Evolutionary conservation across 2,329 filamentous ascomycete species (phyloP), one percentile per base, ranked within the genome.

Genomic region (Diaporthe eres): DNA sequence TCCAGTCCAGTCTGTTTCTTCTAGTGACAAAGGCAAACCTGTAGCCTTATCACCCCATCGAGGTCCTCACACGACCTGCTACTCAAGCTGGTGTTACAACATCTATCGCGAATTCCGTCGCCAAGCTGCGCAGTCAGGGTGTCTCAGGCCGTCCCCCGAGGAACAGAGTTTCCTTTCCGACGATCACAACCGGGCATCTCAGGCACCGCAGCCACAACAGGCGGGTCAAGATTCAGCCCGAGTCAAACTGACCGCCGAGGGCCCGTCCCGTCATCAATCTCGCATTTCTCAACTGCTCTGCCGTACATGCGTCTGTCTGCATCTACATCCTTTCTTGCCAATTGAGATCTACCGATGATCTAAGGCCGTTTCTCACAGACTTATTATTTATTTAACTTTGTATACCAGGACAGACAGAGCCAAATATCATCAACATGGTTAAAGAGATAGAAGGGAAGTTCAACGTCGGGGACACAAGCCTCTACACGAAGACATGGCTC

Each of bases 401-500:
- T 37, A 68, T 13, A 72, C 25, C 15, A 25, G 19, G 19, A 37
- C 44, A 34, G 42, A 37, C 44, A 49, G 42, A 37, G 3, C 25
- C 34, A 10, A 4, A 44, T 17, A 6, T 13, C 37, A 19, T 72
- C 77, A 82, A 77, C 1, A 87, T 87, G 85, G 84, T 85, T 15
- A 78, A 82, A 44, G 84, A 85, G 76, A 82, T 82, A n/a, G 90
- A 92, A 79, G 88, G 89, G 71, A 86, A 85, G 9, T 89, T 91
- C 76, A 81, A 85, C 42, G 79, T 87, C 49, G 86, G 84, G 57
- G 85, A 84, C 74, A 81, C 82, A 63, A 86, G 82, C 81, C 86
- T 91, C 37, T 90, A 89, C 83, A 88, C 88, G 76, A 91, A 90
- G 82, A 89, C 89, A 22, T 91, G 89, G 89, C 87, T 88, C 79